Evolutionary conservation across 805 yeast species (phyloP), one percentile per base, ranked within the genome.

Genomic region (Debaryomyces prosopidis): DNA sequence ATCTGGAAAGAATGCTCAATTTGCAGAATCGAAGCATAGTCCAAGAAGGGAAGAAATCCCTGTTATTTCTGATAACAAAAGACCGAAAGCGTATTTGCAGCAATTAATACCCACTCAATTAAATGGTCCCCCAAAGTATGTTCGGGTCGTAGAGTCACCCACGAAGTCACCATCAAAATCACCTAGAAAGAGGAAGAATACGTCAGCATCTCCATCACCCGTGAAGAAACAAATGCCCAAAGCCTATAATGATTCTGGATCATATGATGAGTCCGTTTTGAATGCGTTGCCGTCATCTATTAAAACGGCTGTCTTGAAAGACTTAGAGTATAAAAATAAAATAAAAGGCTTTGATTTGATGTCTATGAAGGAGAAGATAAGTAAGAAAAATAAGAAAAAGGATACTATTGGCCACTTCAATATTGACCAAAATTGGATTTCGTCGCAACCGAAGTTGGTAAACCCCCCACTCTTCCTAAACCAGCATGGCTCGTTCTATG

Each of bases 201-300:
- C 32, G 18, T 36, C 46, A 15, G 8, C 27, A 15, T 17, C 14
- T 7, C 42, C 52, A 20, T 56, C 47, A 52, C 55, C 63, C 4
- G 27, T 50, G 15, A 44, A 52, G 28, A 43, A 36, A 39, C n/a
- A 26, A 15, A 35, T 18, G 14, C 5, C 7, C 5, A 33, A 37
- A 14, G 27, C 43, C 7, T 58, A 46, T 40, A 59, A 59, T 14
- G 59, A 59, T 2, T 53, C 66, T 6, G 56, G 58, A 3, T 54
- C 70, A 2, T 69, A 68, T 47, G 75, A 72, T 46, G 59, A 64
- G 7, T 59, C 68, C 0, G 62, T 72, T 7, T 46, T 73, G 20
- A 55, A 66, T 19, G 76, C 68, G 45, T 53, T 73, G 5, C 77
- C 77, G 0, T 62, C 75, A 0, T 63, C 66, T 5, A 53, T 73